A percentile compares a stretch with the other conserved stretches of the same genome.
These are phyloP conservation scores for Arabis alpina DNA, from an alignment of 345 rosid genomes.

Conservation along the genomic window DNA sequence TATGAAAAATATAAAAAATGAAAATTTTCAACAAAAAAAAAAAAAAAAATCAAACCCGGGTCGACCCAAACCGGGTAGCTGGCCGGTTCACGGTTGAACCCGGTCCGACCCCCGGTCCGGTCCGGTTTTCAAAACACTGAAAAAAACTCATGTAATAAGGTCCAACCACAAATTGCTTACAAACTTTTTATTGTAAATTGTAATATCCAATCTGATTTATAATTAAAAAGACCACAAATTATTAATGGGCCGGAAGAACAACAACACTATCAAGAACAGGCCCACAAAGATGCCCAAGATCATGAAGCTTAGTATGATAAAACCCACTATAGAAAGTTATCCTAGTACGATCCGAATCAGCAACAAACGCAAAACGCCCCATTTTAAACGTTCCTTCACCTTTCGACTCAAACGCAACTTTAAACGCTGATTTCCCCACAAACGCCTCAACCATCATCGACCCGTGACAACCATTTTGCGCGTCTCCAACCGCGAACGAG, in stretches of 20 bases:
- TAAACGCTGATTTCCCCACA: conserved; percentile 52
- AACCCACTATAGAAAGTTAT: conserved; percentile 69
- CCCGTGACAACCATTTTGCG: conserved; percentile 74
- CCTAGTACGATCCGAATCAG: conserved; percentile 59
- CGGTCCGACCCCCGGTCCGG: too few species aligned
- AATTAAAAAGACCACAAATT: neutral
- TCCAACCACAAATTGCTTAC: too few species aligned
- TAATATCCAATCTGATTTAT: too few species aligned
- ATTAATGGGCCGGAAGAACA: conserved; percentile 41
- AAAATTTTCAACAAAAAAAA: too few species aligned
- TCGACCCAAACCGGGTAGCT: too few species aligned
- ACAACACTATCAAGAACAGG: conserved; percentile 76
- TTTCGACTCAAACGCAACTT: conserved; percentile 50
- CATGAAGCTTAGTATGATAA: conserved; percentile 76
- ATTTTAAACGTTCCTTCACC: conserved; percentile 61
- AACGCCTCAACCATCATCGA: conserved; percentile 89
- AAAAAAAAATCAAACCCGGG: too few species aligned
- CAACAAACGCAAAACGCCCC: conserved; percentile 57
- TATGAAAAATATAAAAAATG: too few species aligned
- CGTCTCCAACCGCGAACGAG: conserved; percentile 67
- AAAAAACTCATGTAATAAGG: too few species aligned
- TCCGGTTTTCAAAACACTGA: too few species aligned
- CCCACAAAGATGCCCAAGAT: conserved; percentile 81
- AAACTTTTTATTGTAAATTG: too few species aligned
- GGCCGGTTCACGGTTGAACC: too few species aligned